Conservation (phyloP, 768 basidiomycete genomes). For the Lactifluus pinguis region DNA sequence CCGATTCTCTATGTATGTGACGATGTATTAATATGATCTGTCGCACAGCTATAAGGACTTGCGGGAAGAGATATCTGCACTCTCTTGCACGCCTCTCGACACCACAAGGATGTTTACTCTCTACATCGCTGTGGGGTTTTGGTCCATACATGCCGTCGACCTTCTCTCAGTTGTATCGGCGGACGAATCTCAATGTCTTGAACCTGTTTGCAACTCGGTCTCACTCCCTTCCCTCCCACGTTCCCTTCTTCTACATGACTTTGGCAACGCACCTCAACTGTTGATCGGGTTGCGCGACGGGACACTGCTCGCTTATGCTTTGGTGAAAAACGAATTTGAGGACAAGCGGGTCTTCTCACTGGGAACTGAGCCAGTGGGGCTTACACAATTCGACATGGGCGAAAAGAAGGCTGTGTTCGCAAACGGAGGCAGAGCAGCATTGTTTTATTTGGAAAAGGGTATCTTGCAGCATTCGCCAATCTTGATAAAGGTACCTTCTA, state of each 20-base stretch:
- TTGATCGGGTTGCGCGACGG: conserved; percentile 74
- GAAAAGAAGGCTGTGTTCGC: conserved; percentile 56
- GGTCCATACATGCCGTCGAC: conserved; percentile 58
- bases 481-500: conserved; percentile 48
- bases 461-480: conserved; percentile 61
- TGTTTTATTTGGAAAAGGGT: conserved; percentile 61
- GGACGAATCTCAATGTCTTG: conserved; percentile 19
- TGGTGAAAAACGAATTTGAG: conserved; percentile 28
- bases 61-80: conserved; percentile 52
- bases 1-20: background rate
- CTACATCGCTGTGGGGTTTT: conserved; percentile 60
- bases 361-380: conserved; percentile 55
- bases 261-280: conserved; percentile 48
- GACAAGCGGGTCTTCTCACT: conserved; percentile 55
- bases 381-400: conserved; percentile 48
- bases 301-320: conserved; percentile 47
- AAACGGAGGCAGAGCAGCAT: conserved; percentile 56
- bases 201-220: conserved; percentile 29
- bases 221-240: conserved; percentile 38
- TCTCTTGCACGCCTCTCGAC: conserved; percentile 56
- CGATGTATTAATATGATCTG: background rate
- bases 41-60: conserved; percentile 10
- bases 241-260: conserved; percentile 47
- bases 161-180: conserved; percentile 36
- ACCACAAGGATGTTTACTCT: conserved; percentile 36